Evolutionary conservation across 345 rosid genomes (phyloP), one percentile per base, ranked within the genome.

Genomic region (Arabis alpina): DNA sequence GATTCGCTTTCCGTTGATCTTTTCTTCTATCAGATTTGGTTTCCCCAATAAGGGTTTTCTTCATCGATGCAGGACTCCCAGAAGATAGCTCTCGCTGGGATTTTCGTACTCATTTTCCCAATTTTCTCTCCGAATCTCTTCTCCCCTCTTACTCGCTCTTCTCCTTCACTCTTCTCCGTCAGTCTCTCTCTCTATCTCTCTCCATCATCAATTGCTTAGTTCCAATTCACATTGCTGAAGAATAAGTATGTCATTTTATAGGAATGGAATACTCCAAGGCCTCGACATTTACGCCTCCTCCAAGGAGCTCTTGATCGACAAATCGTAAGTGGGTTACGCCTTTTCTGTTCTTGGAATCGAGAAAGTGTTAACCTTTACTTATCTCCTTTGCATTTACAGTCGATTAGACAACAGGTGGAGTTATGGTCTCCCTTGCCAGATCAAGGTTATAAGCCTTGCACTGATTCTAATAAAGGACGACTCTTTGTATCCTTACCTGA

Each of bases 231-330:
- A 36, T 36, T 2, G 10, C 23, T 55, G 36, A 71, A 32, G 54
- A 41, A 23, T 34, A 24, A 6, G n/a, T 70, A 44, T 49, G 54
- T 59, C 60, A 37, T 72, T 73, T 73, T 80, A 60, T 78, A 94
- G 99, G 99, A 94, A 77, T 92, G 97, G 98, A 92, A 85, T 81
- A 88, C 96, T 11, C 98, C 98, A 13, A 84, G 85, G 74, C 97
- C 98, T 28, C 77, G 75, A 79, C 96, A 94, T 64, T 61, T 82
- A 72, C 72, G 85, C 42, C 76, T 94, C 14, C 80, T 94, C 4
- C 61, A 82, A 66, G 82, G 85, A 41, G 97, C 99, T 82, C 66
- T 89, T 34, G 42, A 71, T 59, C 84, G 84, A 47, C 82, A 80
- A 54, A 74, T 78, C 40, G 99, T 91, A 74, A 82, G 97, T 81